A percentile compares a stretch with the other conserved stretches of the same genome.
phyloP scores from a whole-genome alignment of 2,329 filamentous ascomycete species.

The Diaporthe capsici region DNA sequence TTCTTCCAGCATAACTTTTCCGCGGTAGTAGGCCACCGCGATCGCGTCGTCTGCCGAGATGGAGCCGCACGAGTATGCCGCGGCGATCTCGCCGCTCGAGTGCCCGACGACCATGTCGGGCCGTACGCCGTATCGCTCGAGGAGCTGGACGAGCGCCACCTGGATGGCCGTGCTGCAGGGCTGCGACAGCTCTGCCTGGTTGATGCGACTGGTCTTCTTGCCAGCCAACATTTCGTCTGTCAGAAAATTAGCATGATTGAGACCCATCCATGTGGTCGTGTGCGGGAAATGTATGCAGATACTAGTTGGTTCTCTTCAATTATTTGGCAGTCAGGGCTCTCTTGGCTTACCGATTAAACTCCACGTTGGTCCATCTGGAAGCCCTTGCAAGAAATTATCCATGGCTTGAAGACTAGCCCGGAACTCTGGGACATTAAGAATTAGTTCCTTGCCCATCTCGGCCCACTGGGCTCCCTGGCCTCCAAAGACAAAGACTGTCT shows the following conservation, averaged over 20 bases:
- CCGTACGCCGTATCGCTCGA: conserved; percentile 45
- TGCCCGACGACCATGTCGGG: conserved; percentile 45
- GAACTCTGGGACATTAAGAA: background rate
- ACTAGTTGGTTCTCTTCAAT: too few relatives aligned
- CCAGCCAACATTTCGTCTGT: background rate
- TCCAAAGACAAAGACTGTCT: conserved; percentile 34
- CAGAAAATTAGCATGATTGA: too few relatives aligned
- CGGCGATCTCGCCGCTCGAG: conserved; percentile 37
- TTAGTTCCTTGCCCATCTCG: conserved; percentile 40
- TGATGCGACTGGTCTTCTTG: conserved; percentile 41
- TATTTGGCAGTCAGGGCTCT: background rate
- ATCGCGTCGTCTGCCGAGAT: conserved; percentile 43
- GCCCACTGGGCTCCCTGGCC: conserved; percentile 46
- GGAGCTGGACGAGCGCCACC: conserved; percentile 53
- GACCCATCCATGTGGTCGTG: background rate
- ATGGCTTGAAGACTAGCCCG: background rate
- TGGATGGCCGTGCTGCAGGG: conserved; percentile 56
- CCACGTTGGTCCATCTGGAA: conserved; percentile 5
- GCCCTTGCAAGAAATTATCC: background rate
- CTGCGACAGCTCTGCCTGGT: conserved; percentile 34
- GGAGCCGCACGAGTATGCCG: conserved; percentile 43
- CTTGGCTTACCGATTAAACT: background rate
- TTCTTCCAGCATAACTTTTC: background rate
- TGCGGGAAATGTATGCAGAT: background rate
- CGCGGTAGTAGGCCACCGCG: conserved; percentile 44